A percentile compares a stretch with the other conserved stretches of the same genome.
These are phyloP conservation scores for Cyclocybe aegerita DNA, from an alignment of 768 basidiomycete species.

Conservation along the genomic window DNA sequence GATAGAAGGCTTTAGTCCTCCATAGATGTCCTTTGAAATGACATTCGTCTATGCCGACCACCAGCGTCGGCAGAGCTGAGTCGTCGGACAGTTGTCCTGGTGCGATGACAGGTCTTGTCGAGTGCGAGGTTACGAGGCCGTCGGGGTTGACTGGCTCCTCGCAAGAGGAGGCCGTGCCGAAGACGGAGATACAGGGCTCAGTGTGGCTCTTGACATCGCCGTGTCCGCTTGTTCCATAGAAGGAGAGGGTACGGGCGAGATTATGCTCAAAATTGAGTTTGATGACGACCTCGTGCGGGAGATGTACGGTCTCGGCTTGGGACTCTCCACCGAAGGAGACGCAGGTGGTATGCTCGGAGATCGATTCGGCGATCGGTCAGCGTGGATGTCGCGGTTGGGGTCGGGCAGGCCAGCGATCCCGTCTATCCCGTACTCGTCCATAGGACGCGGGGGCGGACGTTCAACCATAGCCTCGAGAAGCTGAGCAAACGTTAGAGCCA, in stretches of 20 bases:
- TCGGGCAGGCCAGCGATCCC: constrained; percentile 18
- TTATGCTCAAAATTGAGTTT: constrained; percentile 37
- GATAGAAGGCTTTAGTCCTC: constrained; percentile 12
- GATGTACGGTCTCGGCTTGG: constrained; percentile 59
- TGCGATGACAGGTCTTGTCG: background rate
- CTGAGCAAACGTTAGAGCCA: constrained; percentile 33
- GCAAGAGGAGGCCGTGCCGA: constrained; percentile 21
- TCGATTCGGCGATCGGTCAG: constrained; percentile 9
- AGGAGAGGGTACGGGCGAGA: constrained; percentile 30
- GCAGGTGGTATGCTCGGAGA: constrained; percentile 19
- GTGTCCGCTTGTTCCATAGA: constrained; percentile 11
- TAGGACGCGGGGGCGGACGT: constrained; percentile 73
- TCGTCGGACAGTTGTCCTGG: background rate
- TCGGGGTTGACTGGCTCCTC: constrained; percentile 23
- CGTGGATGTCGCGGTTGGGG: constrained; percentile 3
- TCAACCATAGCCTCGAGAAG: constrained; percentile 86
- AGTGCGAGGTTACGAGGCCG: constrained; percentile 1
- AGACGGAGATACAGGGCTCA: constrained; percentile 12
- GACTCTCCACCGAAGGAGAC: constrained; percentile 29
- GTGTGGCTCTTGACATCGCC: background rate
- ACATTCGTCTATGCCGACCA: background rate
- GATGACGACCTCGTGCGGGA: constrained; percentile 55
- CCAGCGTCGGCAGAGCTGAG: too few relatives aligned
- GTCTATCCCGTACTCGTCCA: constrained; percentile 62
- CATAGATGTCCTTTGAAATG: constrained; percentile 13